These are phyloP conservation scores for Kalmusia sp. DNA, from an alignment of 2,329 filamentous ascomycete species.

Conservation along the genomic window DNA sequence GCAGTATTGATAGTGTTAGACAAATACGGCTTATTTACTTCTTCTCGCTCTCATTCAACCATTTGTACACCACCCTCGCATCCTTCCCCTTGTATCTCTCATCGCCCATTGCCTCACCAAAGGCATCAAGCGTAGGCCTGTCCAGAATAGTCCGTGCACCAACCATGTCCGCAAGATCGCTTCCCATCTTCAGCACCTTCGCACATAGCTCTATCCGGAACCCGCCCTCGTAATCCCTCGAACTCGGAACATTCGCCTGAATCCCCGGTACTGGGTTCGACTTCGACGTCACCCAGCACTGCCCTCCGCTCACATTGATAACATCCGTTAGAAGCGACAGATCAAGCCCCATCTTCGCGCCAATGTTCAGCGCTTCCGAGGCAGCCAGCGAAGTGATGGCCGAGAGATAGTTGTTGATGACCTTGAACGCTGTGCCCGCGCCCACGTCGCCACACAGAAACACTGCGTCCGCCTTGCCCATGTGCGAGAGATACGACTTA, in stretches of 20 bases:
- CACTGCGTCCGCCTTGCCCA: slow-evolving; percentile 76
- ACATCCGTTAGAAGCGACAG: slow-evolving; percentile 74
- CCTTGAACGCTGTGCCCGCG: slow-evolving; percentile 83
- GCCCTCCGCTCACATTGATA: slow-evolving; percentile 88
- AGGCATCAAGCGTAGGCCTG: slow-evolving; percentile 37
- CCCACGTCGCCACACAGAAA: slow-evolving; percentile 85
- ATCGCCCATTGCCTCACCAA: slow-evolving; percentile 35
- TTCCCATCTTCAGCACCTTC: slow-evolving; percentile 45
- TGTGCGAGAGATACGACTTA: slow-evolving; percentile 72
- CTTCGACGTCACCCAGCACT: slow-evolving; percentile 90
- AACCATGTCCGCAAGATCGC: slow-evolving; percentile 42
- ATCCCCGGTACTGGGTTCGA: slow-evolving; percentile 82
- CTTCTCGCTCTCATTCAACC: slow-evolving; percentile 40
- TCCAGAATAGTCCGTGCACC: slow-evolving; percentile 41
- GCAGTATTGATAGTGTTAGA: background rate
- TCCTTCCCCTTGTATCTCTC: slow-evolving; percentile 40
- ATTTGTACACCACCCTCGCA: slow-evolving; percentile 42
- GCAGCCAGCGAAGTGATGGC: slow-evolving; percentile 85
- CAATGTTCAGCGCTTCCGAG: slow-evolving; percentile 69
- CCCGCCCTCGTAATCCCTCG: slow-evolving; percentile 47
- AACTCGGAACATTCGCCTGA: slow-evolving; percentile 46
- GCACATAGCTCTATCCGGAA: slow-evolving; percentile 45
- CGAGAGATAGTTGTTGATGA: slow-evolving; percentile 95
- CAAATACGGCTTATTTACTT: too few species aligned
- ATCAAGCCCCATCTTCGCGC: slow-evolving; percentile 65